These are phyloP conservation scores for Heritiera littoralis DNA, from an alignment of 345 rosid species.

Conservation along the genomic window DNA sequence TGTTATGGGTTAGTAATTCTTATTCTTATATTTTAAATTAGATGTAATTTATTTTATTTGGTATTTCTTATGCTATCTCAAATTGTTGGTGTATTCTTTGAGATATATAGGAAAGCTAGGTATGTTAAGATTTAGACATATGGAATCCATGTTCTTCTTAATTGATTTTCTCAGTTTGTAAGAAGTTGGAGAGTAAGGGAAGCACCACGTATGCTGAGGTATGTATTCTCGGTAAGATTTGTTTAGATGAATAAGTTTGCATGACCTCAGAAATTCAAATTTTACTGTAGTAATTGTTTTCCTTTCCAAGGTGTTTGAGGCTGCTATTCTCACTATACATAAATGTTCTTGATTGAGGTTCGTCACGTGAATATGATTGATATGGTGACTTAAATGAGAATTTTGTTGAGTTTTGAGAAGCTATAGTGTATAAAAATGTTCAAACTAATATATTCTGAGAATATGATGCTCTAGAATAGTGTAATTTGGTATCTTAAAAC, in stretches of 20 bases:
- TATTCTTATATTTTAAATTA: not conserved
- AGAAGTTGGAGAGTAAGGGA: constrained; percentile 51
- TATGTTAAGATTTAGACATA: not conserved
- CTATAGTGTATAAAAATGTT: not conserved
- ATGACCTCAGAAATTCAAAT: not conserved
- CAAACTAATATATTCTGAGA: not conserved
- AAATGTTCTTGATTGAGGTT: not conserved
- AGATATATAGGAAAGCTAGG: not conserved
- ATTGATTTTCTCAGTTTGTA: constrained; percentile 39
- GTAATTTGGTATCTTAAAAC: not conserved
- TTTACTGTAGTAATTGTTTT: not conserved
- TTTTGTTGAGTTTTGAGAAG: not conserved
- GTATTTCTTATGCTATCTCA: not conserved
- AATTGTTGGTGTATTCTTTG: not conserved
- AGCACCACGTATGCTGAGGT: constrained; percentile 50
- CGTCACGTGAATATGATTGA: not conserved
- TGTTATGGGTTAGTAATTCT: constrained; percentile 39
- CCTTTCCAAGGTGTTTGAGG: not conserved
- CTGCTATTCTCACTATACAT: not conserved
- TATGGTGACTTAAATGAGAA: not conserved
- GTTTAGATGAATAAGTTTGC: not conserved
- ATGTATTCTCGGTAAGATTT: not conserved
- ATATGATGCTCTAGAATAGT: not conserved
- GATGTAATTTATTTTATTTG: not conserved
- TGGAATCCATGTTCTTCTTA: not conserved